These are phyloP conservation scores for Phyllosticta citribraziliensis DNA, from an alignment of 2,329 filamentous ascomycete genomes.

Conservation along the genomic window DNA sequence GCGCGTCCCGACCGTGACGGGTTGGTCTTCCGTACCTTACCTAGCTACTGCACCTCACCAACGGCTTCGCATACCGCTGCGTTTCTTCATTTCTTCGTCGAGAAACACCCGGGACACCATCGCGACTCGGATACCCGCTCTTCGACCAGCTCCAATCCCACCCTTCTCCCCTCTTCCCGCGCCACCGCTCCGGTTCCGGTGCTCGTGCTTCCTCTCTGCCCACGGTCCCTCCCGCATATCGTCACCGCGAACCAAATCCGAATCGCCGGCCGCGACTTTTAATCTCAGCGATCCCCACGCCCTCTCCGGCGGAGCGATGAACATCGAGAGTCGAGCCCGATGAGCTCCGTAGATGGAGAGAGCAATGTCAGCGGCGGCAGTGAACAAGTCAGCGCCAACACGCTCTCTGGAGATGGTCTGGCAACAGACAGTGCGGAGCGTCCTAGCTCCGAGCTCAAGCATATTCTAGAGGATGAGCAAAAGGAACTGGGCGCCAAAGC, in stretches of 20 bases:
- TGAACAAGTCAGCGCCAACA: conserved; percentile 45
- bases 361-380: conserved; percentile 51
- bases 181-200: background rate
- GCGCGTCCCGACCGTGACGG: background rate
- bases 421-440: background rate
- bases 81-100: background rate
- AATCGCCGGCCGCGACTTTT: background rate
- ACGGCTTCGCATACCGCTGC: background rate
- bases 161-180: background rate
- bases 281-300: background rate
- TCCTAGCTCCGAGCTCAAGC: conserved; percentile 6
- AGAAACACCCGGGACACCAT: background rate
- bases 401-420: conserved; percentile 31
- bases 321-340: conserved; percentile 43
- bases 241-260: background rate
- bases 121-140: background rate
- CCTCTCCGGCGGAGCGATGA: conserved; percentile 39
- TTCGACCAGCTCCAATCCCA: background rate
- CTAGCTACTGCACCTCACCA: background rate
- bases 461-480: conserved; percentile 15
- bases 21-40: background rate
- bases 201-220: background rate
- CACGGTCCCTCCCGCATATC: background rate
- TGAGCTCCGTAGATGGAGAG: conserved; percentile 60
- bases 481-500: conserved; percentile 17